phyloP scores from a whole-genome alignment of 1,284 basidiomycete genomes.

The Rhodotorula sp. region DNA sequence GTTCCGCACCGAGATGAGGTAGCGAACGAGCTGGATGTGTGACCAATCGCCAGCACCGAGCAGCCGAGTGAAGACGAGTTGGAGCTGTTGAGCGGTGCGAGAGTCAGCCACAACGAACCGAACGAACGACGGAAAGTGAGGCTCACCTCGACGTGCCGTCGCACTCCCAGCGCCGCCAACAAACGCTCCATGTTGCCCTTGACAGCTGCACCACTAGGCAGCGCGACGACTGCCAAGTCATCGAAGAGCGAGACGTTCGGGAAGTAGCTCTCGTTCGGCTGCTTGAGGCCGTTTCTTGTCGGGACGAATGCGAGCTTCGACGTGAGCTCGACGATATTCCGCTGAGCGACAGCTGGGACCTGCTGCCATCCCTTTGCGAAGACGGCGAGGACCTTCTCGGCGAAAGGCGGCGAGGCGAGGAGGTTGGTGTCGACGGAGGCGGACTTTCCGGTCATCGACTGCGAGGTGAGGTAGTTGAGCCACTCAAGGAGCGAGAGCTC shows the following conservation, averaged over 20 bases:
- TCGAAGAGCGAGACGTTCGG: conserved; percentile 81
- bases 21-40: conserved; percentile 50
- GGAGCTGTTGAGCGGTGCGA: conserved; percentile 35
- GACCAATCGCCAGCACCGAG: conserved; percentile 52
- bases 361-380: conserved; percentile 76
- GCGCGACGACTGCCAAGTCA: conserved; percentile 66
- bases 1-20: conserved; percentile 53
- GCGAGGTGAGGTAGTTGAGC: conserved; percentile 65
- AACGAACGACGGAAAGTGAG: conserved; percentile 61
- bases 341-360: conserved; percentile 61
- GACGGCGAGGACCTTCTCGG: conserved; percentile 74
- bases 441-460: conserved; percentile 53
- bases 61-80: conserved; percentile 52
- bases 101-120: neutral
- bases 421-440: conserved; percentile 64
- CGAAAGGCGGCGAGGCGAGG: conserved; percentile 67
- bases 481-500: conserved; percentile 78
- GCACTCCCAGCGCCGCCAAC: conserved; percentile 74
- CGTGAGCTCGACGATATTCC: conserved; percentile 62
- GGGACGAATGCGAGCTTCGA: conserved; percentile 67
- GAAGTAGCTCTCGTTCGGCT: conserved; percentile 80
- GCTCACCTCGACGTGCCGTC: conserved; percentile 87
- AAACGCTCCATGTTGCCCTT: conserved; percentile 77
- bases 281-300: conserved; percentile 48
- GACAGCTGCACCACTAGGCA: conserved; percentile 66